Base-by-base conservation (phyloP, 495 filamentous ascomycete genomes). In the Trichocladium antarcticum region DNA sequence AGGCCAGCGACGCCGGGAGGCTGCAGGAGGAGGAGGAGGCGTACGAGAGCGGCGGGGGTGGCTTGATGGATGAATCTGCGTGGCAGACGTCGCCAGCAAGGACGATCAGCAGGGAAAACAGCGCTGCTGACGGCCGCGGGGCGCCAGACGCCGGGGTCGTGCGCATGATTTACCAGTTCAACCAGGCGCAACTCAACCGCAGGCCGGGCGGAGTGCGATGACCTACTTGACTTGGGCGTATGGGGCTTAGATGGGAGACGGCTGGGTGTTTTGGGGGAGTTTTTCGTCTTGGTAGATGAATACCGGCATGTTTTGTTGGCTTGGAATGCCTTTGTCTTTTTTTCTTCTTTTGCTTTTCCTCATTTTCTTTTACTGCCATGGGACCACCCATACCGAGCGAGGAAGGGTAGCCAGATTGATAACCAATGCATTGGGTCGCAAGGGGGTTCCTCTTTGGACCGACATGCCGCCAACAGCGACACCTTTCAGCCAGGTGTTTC, bases 101-200 rank as follows among this genome's bases (percentile, higher is more conserved):
- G 38, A 67, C 61, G 0, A 8, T 72, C 6, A 73, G 65, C 22
- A 57, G 68, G 35, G 71, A 72, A 43, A 66, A 59, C 28, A 74
- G 68, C 32, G 58, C 50, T 8, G 51, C 52, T 1, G 56, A 59
- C 16, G 44, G 39, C 8, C n/a, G 20, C 11, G 52, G 48, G 3
- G 67, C 71, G 24, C 71, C 68, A 17, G 73, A 72, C 35, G 68
- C 76, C 1, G 85, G 84, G 19, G 92, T 98, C 10, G 70, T 98
- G 47, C 84, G 85, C 2, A 67, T 97, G 65, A 76, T 98, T 38
- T 86, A 89, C 59, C 85, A 97, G 61, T 95, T 95, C 63, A 85
- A 89, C 62, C 88, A 83, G 66, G 85, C 78, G 46, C 85, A 89
- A 60, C 78, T 80, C 47, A 83, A 85, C 27, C 59, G 64, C 12